Percentiles rank a stretch among this genome's conserved stretches.
Evolutionary conservation across 352 stramenopile genomes (phyloP).

Genomic region (Pseudoperonospora humuli): DNA sequence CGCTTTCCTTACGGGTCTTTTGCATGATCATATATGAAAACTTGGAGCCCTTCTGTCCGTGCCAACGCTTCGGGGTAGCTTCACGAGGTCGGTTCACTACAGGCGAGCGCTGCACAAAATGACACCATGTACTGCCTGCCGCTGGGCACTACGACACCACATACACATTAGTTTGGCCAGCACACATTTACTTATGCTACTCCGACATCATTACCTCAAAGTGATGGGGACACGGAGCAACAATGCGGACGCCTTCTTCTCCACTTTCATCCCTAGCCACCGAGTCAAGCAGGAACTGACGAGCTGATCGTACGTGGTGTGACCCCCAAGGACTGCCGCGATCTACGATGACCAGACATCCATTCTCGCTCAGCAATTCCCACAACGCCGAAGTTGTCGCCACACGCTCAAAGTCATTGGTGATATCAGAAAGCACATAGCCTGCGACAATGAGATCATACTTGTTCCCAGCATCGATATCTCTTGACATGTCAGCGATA

Average conservation of each 20-base stretch:
- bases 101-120: conserved; percentile 80
- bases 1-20: conserved; percentile 35
- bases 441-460: conserved; percentile 73
- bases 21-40: conserved; percentile 82
- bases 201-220: conserved; percentile 37
- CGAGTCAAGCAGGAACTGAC: conserved; percentile 79
- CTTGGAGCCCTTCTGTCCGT: conserved; percentile 80
- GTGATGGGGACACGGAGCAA: conserved; percentile 73
- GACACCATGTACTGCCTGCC: conserved; percentile 69
- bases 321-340: conserved; percentile 77
- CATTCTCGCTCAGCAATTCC: conserved; percentile 71
- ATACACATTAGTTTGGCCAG: conserved; percentile 1
- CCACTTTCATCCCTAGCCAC: conserved; percentile 29
- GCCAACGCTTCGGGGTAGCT: conserved; percentile 70
- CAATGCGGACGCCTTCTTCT: conserved; percentile 32
- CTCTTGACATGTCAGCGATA: conserved; percentile 67
- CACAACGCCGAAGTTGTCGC: conserved; percentile 68
- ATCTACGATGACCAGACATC: conserved; percentile 68
- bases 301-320: conserved; percentile 72
- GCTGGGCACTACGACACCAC: conserved; percentile 44
- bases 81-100: conserved; percentile 66
- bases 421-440: conserved; percentile 78
- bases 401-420: conserved; percentile 77
- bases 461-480: conserved; percentile 49
- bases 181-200: background rate